Evolutionary conservation across 2,329 filamentous ascomycete species (phyloP).

Genomic region (Dactylonectria macrodidyma): DNA sequence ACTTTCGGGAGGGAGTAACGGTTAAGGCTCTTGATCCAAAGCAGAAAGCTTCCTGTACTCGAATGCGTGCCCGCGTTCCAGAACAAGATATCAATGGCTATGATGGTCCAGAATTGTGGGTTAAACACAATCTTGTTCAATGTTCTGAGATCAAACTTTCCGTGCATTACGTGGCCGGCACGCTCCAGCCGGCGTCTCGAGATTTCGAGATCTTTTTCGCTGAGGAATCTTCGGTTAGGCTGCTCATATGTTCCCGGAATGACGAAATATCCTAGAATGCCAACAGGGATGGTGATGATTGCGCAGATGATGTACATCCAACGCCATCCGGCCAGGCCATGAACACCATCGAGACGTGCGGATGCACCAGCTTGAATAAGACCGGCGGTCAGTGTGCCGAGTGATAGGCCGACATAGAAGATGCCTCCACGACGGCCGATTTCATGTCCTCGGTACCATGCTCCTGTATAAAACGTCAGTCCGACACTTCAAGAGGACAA

Average conservation of each 20-base stretch:
- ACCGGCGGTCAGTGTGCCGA: constrained; percentile 67
- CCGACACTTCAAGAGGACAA: fast-evolving
- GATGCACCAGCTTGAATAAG: constrained; percentile 62
- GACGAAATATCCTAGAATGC: constrained; percentile 64
- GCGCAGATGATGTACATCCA: constrained; percentile 71
- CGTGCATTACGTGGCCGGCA: constrained; percentile 57
- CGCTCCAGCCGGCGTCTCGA: constrained; percentile 61
- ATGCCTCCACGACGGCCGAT: constrained; percentile 64
- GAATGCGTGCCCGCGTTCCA: constrained; percentile 67
- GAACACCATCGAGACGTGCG: constrained; percentile 56
- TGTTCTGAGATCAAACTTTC: constrained; percentile 52
- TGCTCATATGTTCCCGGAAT: constrained; percentile 63
- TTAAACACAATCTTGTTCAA: constrained; percentile 55
- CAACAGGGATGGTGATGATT: constrained; percentile 68
- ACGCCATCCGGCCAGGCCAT: constrained; percentile 63
- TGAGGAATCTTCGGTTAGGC: constrained; percentile 64
- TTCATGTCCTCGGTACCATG: constrained; percentile 64
- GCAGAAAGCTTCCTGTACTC: constrained; percentile 64
- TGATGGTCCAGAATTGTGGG: constrained; percentile 66
- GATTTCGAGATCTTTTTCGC: constrained; percentile 61
- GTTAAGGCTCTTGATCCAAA: constrained; percentile 72
- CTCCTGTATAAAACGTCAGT: constrained; percentile 46
- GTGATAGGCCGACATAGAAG: constrained; percentile 64
- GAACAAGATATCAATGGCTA: constrained; percentile 68
- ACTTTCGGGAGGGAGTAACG: constrained; percentile 62